These are phyloP conservation scores for Chytriomyces sp. DNA, from an alignment of 192 early-diverging fungal genomes.

Conservation along the genomic window DNA sequence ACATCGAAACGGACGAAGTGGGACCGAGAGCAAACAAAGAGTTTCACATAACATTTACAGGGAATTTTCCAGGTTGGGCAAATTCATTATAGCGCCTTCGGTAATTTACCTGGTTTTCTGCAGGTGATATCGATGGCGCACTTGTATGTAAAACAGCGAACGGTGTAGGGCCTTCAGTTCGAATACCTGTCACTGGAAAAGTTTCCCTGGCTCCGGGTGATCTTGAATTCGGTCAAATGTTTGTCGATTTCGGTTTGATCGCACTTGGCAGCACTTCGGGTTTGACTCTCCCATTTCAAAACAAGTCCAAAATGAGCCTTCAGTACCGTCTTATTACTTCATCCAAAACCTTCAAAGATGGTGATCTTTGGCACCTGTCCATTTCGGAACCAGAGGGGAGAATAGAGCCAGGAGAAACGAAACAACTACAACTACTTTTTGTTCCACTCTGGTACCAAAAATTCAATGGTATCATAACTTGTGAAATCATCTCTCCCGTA, in stretches of 20 bases:
- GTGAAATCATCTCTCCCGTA: conserved; percentile 21
- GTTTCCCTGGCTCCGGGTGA: conserved; percentile 31
- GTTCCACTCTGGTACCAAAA: conserved; percentile 45
- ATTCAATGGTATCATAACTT: conserved; percentile 35
- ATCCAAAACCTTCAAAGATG: no score
- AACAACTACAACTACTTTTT: conserved; percentile 28
- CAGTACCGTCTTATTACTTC: no score
- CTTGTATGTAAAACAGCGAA: conserved; percentile 42
- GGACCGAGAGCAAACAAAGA: neutral
- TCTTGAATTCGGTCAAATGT: conserved; percentile 35
- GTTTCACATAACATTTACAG: neutral
- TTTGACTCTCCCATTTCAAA: conserved; percentile 37
- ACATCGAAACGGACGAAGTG: neutral
- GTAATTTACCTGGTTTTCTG: no score
- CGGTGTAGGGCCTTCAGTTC: conserved; percentile 31
- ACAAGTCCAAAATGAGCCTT: conserved; percentile 34
- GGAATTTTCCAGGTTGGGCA: conserved; percentile 28
- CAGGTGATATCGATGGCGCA: conserved; percentile 31
- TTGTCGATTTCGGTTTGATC: conserved; percentile 53
- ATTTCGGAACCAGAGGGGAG: neutral
- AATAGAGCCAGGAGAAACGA: neutral
- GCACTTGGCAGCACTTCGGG: conserved; percentile 37
- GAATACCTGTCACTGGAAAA: conserved; percentile 32
- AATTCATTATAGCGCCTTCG: neutral
- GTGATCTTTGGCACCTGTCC: no score